Evolutionary conservation across 345 rosid species (phyloP).

Genomic region (Linum usitatissimum): DNA sequence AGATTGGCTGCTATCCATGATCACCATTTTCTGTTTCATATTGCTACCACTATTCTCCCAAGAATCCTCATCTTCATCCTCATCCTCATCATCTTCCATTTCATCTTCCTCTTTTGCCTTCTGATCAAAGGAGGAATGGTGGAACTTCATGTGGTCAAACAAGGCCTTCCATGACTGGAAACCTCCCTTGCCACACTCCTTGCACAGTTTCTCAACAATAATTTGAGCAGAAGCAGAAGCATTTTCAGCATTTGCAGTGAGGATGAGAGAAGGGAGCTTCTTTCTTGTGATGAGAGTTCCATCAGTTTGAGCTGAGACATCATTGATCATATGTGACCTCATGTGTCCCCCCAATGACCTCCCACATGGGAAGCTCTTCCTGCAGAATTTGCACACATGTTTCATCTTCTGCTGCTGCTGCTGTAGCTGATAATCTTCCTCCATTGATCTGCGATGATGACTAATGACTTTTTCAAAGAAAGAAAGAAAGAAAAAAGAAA

Average conservation of each 20-base stretch:
- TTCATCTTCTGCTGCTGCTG: conserved; percentile 12
- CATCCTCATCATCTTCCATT: neutral
- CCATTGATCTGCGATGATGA: conserved; percentile 10
- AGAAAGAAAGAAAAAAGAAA: neutral
- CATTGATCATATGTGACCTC: conserved; percentile 50
- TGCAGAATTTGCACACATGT: conserved; percentile 51
- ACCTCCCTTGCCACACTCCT: neutral
- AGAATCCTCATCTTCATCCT: neutral
- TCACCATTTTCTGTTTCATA: neutral
- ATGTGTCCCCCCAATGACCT: conserved; percentile 71
- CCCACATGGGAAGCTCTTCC: conserved; percentile 50
- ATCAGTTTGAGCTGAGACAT: conserved; percentile 25
- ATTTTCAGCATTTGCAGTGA: neutral
- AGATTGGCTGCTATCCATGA: neutral
- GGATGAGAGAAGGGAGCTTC: conserved; percentile 21
- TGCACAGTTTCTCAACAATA: neutral
- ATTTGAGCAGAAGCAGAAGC: neutral
- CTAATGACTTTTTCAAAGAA: neutral
- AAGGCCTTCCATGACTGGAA: neutral
- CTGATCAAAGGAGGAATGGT: neutral
- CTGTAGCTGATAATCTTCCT: conserved; percentile 13
- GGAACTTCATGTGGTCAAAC: neutral
- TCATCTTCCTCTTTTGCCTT: neutral
- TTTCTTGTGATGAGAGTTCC: conserved; percentile 23
- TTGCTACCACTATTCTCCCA: neutral